Base-by-base conservation (phyloP, 139 green algal genomes). In the Parachlorella kessleri region DNA sequence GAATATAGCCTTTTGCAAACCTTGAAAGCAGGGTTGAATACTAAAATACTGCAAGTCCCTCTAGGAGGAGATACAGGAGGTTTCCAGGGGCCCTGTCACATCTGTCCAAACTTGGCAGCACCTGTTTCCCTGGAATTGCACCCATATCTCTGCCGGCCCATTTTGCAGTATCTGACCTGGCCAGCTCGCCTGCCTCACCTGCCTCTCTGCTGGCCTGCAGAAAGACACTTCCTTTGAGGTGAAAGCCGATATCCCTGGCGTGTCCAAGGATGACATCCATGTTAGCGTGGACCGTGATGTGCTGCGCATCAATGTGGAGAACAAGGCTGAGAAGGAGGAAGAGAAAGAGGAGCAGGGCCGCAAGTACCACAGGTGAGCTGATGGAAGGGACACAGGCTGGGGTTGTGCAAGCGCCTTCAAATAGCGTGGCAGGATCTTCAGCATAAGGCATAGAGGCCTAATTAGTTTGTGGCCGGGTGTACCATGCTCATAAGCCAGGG, bases 241-340 rank as follows among this genome's bases (percentile, higher is more conserved):
- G 39, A 86, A 83, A 41, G 82, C 79, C 5, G 82, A 87, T 53
- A 81, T 86, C 14, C 82, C 82, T 1, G 82, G 82, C 10, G 79
- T 86, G 39, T 42, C 73, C 5, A 86, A 83, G 73, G n/a, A 59
- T 14, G 48, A 59, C 21, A 59, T 59, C 48, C 48, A 59, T 14
- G 48, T 59, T 18, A 59, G 48, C 21, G 81, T 86, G 9, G 81
- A 86, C 76, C 71, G 73, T 36, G 78, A 86, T 24, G 63, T 86
- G 35, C 75, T 86, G 54, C 66, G 66, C 33, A 77, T 86, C 70
- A 86, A 86, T 18, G 79, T 86, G n/a, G 78, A 87, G 37, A 41
- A 39, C 8, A 33, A 40, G 41, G 9, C 55, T 8, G 72, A 87
- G 82, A 81, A 87, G 54, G 55, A 77, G 41, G 82, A 86, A 63